These are phyloP conservation scores for Panus rudis DNA, from an alignment of 768 basidiomycete species.

Conservation along the genomic window DNA sequence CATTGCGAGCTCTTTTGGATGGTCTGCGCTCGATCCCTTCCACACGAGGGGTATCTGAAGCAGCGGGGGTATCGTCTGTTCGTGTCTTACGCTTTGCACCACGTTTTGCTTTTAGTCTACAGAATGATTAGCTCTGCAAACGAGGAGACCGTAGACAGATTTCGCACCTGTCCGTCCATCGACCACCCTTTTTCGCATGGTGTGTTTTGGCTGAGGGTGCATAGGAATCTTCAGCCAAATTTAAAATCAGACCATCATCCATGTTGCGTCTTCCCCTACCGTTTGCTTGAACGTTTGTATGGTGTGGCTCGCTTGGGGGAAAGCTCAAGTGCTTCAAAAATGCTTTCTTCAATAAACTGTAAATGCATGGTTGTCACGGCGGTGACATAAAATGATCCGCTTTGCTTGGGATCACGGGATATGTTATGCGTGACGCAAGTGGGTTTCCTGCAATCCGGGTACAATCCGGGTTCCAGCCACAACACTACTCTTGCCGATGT, in stretches of 20 bases:
- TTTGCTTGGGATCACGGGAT: too few species aligned
- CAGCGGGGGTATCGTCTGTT: constrained; percentile 26
- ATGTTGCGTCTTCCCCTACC: constrained; percentile 6
- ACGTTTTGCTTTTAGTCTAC: constrained; percentile 71
- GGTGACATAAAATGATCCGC: too few species aligned
- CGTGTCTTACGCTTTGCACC: constrained; percentile 52
- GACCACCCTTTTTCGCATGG: constrained; percentile 46
- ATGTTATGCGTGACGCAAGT: too few species aligned
- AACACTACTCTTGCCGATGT: too few species aligned
- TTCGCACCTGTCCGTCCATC: constrained; percentile 73
- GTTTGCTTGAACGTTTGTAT: too few species aligned
- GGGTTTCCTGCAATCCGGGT: too few species aligned
- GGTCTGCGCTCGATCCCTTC: constrained; percentile 30
- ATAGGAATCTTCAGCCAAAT: constrained; percentile 28
- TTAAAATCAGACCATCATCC: constrained; percentile 16
- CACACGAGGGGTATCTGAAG: constrained; percentile 13
- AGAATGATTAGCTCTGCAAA: constrained; percentile 13
- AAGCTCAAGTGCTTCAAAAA: too few species aligned
- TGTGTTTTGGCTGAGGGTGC: constrained; percentile 20
- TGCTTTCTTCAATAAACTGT: too few species aligned
- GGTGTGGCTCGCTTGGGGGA: too few species aligned
- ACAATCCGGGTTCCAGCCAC: too few species aligned
- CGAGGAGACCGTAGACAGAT: constrained; percentile 6
- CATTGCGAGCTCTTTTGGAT: constrained; percentile 39
- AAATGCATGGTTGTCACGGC: too few species aligned